Evolutionary conservation across 1,284 basidiomycete genomes (phyloP).

Genomic region (Tranzscheliella williamsii): DNA sequence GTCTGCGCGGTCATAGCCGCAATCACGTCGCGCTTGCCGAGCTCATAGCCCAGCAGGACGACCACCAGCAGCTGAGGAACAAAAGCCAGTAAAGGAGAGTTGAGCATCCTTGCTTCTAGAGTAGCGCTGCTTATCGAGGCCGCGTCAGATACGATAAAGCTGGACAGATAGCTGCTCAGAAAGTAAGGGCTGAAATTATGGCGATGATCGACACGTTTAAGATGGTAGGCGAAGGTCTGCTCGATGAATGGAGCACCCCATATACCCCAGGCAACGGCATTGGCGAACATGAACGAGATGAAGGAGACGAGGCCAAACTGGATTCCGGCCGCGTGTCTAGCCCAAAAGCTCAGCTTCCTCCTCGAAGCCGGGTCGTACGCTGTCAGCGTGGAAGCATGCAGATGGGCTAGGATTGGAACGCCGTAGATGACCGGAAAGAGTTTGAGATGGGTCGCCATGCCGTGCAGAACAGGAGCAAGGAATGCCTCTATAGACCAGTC

Average conservation of each 20-base stretch:
- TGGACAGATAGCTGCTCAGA: slow-evolving; percentile 81
- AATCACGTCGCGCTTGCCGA: slow-evolving; percentile 68
- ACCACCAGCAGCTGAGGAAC: slow-evolving; percentile 74
- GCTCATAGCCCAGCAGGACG: slow-evolving; percentile 71
- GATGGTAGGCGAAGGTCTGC: slow-evolving; percentile 91
- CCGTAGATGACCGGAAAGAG: slow-evolving; percentile 87
- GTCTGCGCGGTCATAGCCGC: slow-evolving; percentile 93
- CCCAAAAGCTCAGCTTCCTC: slow-evolving; percentile 16
- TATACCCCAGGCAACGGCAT: slow-evolving; percentile 62
- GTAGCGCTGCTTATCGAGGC: not conserved
- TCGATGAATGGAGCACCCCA: slow-evolving; percentile 92
- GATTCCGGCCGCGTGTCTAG: slow-evolving; percentile 64
- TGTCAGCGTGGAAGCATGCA: slow-evolving; percentile 60
- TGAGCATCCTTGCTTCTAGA: slow-evolving; percentile 5
- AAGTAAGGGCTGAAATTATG: slow-evolving; percentile 99
- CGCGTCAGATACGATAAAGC: slow-evolving; percentile 2
- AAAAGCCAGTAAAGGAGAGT: slow-evolving; percentile 53
- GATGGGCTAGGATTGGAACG: slow-evolving; percentile 72
- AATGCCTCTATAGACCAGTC: slow-evolving; percentile 44
- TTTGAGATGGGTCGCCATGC: slow-evolving; percentile 55
- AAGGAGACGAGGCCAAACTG: slow-evolving; percentile 74
- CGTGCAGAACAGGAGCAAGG: slow-evolving; percentile 45
- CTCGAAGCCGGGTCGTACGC: slow-evolving; percentile 23
- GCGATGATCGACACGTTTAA: slow-evolving; percentile 86
- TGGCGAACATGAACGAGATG: slow-evolving; percentile 72